A percentile compares a stretch with the other conserved stretches of the same genome.
phyloP scores from a whole-genome alignment of 306 rosid genomes.

The Cicer yamashitae region DNA sequence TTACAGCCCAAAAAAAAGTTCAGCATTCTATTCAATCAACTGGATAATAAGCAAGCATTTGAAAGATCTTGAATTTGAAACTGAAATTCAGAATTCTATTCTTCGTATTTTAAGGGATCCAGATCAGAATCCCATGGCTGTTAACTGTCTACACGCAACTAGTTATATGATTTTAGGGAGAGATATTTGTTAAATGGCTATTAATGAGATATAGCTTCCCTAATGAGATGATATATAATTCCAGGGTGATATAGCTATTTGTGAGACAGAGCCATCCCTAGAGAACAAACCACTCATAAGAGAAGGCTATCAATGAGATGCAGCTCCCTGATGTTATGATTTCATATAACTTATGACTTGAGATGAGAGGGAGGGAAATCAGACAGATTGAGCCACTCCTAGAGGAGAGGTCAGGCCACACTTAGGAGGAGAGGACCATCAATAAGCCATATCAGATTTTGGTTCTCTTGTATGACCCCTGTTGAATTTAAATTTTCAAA shows the following conservation, averaged over 20 bases:
- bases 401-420: neutral
- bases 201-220: neutral
- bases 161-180: conserved; percentile 6
- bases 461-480: neutral
- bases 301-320: conserved; percentile 3
- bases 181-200: conserved; percentile 2
- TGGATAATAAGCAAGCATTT: neutral
- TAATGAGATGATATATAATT: conserved; percentile 10
- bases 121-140: conserved; percentile 1
- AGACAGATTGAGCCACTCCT: neutral
- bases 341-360: neutral
- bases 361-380: neutral
- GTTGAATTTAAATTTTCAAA: neutral
- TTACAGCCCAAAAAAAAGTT: neutral
- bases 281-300: neutral
- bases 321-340: neutral
- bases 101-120: neutral
- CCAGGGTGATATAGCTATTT: neutral
- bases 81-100: conserved; percentile 5
- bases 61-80: conserved; percentile 8
- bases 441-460: neutral
- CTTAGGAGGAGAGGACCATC: conserved; percentile 7
- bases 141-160: neutral
- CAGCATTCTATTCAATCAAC: neutral
- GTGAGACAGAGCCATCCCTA: neutral